Evolutionary conservation across 805 yeast species (phyloP).

Genomic region (Nakazawaea sp.): DNA sequence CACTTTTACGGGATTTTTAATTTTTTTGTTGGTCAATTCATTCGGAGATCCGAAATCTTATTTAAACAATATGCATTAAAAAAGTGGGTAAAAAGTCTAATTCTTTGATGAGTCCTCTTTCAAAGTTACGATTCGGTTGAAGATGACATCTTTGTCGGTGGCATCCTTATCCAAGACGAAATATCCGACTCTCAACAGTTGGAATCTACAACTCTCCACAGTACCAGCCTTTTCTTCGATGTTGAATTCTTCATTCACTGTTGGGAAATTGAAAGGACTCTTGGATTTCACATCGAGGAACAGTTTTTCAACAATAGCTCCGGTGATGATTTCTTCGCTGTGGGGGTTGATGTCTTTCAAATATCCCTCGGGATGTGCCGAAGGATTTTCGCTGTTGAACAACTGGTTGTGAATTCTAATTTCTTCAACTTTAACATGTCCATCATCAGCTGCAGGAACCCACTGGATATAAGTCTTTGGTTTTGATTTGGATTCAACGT

Average conservation of each 20-base stretch:
- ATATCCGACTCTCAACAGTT: slow-evolving; percentile 94
- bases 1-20: too few species aligned
- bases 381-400: slow-evolving; percentile 88
- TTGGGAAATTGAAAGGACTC: slow-evolving; percentile 71
- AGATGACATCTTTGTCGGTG: slow-evolving; percentile 49
- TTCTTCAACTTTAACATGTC: slow-evolving; percentile 61
- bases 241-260: slow-evolving; percentile 54
- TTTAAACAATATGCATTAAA: too few species aligned
- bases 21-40: neutral
- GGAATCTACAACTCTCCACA: slow-evolving; percentile 90
- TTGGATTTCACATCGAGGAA: slow-evolving; percentile 58
- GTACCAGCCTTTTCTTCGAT: slow-evolving; percentile 61
- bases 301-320: slow-evolving; percentile 74
- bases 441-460: slow-evolving; percentile 68
- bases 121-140: slow-evolving; percentile 89
- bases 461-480: slow-evolving; percentile 98
- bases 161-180: slow-evolving; percentile 86
- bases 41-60: too few species aligned
- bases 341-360: slow-evolving; percentile 76
- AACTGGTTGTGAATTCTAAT: slow-evolving; percentile 83
- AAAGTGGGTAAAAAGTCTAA: neutral
- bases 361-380: slow-evolving; percentile 82
- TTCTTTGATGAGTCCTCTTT: slow-evolving; percentile 66
- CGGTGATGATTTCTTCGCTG: slow-evolving; percentile 60
- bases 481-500: slow-evolving; percentile 51